These are phyloP conservation scores for Cryptococcus depauperatus DNA, from an alignment of 1,284 basidiomycete genomes.

Conservation along the genomic window DNA sequence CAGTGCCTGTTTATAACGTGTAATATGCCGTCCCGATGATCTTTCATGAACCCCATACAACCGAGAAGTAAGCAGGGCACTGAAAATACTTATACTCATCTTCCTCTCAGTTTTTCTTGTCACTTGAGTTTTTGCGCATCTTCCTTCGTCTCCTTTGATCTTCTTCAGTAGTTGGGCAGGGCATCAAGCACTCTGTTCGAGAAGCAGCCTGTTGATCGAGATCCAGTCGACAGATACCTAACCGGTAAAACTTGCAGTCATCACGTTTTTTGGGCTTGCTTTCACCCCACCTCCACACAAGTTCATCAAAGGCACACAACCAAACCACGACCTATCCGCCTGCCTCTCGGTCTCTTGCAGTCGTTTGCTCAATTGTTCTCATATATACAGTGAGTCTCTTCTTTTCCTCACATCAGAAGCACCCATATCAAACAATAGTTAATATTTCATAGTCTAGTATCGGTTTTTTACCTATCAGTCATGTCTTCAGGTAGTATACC, in stretches of 20 bases:
- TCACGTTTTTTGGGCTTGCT: too few relatives aligned
- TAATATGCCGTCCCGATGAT: too few relatives aligned
- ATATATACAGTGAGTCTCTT: not conserved
- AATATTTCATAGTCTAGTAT: conserved; percentile 1
- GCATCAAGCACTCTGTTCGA: not conserved
- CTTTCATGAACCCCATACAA: too few relatives aligned
- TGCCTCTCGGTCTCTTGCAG: not conserved
- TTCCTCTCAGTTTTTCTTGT: not conserved
- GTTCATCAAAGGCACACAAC: not conserved
- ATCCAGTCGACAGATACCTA: conserved; percentile 1
- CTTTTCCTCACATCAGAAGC: not conserved
- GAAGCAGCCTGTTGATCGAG: too few relatives aligned
- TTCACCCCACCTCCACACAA: too few relatives aligned
- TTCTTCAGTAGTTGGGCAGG: not conserved
- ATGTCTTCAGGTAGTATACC: too few relatives aligned
- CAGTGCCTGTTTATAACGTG: not conserved
- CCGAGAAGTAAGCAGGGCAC: too few relatives aligned
- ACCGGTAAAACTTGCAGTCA: too few relatives aligned
- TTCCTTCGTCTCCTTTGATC: not conserved
- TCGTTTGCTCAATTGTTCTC: not conserved
- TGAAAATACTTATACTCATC: not conserved
- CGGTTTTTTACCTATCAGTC: too few relatives aligned
- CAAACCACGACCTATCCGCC: conserved; percentile 2
- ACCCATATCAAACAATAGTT: too few relatives aligned
- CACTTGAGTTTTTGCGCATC: not conserved